Base-by-base conservation (phyloP, 208 protist species). In the Tritrichomonas foetus region DNA sequence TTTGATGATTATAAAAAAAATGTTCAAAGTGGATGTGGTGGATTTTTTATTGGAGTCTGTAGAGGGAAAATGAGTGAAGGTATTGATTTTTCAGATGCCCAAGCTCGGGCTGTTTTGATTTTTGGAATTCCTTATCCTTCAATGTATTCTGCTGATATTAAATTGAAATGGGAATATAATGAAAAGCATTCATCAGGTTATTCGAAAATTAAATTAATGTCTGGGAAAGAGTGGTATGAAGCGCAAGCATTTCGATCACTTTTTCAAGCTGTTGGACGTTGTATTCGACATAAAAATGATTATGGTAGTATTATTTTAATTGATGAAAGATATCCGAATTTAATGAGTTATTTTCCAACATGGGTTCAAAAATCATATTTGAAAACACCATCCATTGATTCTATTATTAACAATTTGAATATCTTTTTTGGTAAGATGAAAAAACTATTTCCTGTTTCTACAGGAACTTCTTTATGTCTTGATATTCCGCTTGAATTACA, bases 21-120 rank as follows among this genome's bases (percentile, higher is more conserved):
- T 30, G 44, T 49, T 33, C 25, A 49, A 50, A 93, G 94, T 47
- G 78, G 78, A 11, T 47, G 44, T 2, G 94, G 75, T 3, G 94
- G 82, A 33, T 33, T 95, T 8, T 72, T 95, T 25, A 82, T 95
- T 41, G 94, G 50, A 5, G 75, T 95, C 2, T 95, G 94, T 50
- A 94, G 74, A 75, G 94, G 94, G 27, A 66, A 80, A 50, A 57
- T 95, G 3, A 95, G 94, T 69, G 94, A 95, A 95, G 94, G 94
- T 57, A 94, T 94, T 39, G 93, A 94, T 49, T 94, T 94, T 49
- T 25, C 66, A 69, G 78, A 94, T 61, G 5, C 13, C 1, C 66
- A 94, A 41, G 57, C 89, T 47, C 69, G 94, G 41, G 93, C 93
- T 61, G 93, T 94, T 55, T 39, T 94, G 16, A 53, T 39, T 3